Conservation (phyloP, 2,329 filamentous ascomycete species). For the Venturia asperata region DNA sequence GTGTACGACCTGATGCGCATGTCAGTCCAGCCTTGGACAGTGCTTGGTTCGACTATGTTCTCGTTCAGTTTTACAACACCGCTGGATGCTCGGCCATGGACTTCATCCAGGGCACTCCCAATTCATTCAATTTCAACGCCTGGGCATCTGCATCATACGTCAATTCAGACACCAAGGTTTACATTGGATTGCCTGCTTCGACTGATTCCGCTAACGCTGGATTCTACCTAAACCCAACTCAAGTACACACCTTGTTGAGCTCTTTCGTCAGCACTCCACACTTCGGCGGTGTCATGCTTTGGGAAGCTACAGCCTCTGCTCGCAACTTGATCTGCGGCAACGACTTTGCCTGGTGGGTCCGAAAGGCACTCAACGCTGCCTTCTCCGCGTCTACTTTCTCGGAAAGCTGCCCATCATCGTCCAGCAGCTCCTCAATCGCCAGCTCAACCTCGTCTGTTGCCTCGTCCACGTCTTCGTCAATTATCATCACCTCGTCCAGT, state of each 20-base stretch:
- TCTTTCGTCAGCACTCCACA: slow-evolving; percentile 34
- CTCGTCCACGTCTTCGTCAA: slow-evolving; percentile 13
- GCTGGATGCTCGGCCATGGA: slow-evolving; percentile 43
- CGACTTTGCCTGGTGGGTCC: slow-evolving; percentile 43
- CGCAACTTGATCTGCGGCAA: slow-evolving; percentile 40
- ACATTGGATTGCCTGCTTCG: slow-evolving; percentile 40
- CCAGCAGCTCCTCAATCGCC: slow-evolving; percentile 21
- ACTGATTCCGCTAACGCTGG: slow-evolving; percentile 25
- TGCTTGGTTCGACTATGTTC: slow-evolving; percentile 47
- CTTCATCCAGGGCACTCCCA: slow-evolving; percentile 29
- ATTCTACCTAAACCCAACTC: slow-evolving; percentile 42
- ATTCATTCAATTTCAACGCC: slow-evolving; percentile 32
- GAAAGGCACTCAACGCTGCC: slow-evolving; percentile 27
- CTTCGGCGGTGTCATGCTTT: slow-evolving; percentile 56
- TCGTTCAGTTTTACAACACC: slow-evolving; percentile 52
- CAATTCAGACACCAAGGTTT: slow-evolving; percentile 29
- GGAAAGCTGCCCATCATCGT: slow-evolving; percentile 17
- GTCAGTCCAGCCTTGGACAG: slow-evolving; percentile 40
- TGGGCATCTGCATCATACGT: slow-evolving; percentile 11
- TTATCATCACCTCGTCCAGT: slow-evolving; percentile 8
- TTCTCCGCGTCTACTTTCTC: slow-evolving; percentile 15
- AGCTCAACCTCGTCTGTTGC: slow-evolving; percentile 17
- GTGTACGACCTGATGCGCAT: slow-evolving; percentile 42
- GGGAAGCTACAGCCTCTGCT: slow-evolving; percentile 47
- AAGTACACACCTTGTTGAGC: slow-evolving; percentile 42